Evolutionary conservation across 306 rosid species (phyloP), one percentile per base, ranked within the genome.

Genomic region (Prunus armeniaca): DNA sequence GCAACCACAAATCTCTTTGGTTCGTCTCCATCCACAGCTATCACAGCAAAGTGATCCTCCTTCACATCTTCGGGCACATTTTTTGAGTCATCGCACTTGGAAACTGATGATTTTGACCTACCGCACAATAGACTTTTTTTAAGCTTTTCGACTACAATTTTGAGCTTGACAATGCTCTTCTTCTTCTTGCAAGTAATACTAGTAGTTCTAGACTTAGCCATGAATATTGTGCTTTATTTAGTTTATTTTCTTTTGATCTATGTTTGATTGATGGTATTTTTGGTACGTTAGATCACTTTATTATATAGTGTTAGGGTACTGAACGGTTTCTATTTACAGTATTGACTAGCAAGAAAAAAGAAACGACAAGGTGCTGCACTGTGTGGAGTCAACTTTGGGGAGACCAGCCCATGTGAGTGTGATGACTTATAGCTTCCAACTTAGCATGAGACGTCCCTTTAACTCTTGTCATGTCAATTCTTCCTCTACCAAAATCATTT

Each of bases 1-100:
- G 97, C 92, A 41, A 90, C 83, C 58, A 89, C 91, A 6, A 90
- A 89, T 73, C 97, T 90, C 84, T 82, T 89, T 3, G 86, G 78
- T 55, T 80, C 82, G 3, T 85, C 85, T 27, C 90, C 83, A 14
- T 83, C 78, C 57, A 67, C 87, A 0, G 96, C 97, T 27, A 88
- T 82, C 84, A 92, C 97, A 0, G 93, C 93, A 28, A 95, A 92
- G 68, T 95, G 98, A 9, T 97, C 97, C 84, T 89, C 90, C 63
- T 92, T 92, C 27, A 92, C 92, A 28, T 95, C 98, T 50, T 88
- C 79, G 0, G 91, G 96, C 55, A 92, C 96, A 24, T 18, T 32
- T 20, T 43, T 60, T 3, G 82, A 57, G 9, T 82, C 73, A 8
- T 76, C 62, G 0, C 56, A 65, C 20, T 32, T 34, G 41, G 41